Evolutionary conservation across 805 yeast species (phyloP).

Genomic region (Kluyveromyces siamensis): DNA sequence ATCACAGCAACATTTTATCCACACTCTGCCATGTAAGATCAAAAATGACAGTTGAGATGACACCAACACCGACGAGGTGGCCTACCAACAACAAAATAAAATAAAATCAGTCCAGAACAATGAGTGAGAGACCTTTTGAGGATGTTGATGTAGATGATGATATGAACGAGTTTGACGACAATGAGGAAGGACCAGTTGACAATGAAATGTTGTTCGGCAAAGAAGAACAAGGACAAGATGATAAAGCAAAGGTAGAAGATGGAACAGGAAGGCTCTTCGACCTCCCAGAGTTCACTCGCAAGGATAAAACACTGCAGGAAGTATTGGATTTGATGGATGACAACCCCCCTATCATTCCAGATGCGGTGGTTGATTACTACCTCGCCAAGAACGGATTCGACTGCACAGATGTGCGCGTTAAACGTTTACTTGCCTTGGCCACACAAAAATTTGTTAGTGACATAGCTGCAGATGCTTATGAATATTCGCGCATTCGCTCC

Average conservation of each 20-base stretch:
- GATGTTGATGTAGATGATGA: constrained; percentile 18
- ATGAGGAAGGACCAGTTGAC: constrained; percentile 25
- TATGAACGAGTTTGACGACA: constrained; percentile 29
- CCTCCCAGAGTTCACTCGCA: constrained; percentile 60
- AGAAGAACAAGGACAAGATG: constrained; percentile 10
- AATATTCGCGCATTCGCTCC: constrained; percentile 87
- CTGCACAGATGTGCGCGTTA: constrained; percentile 66
- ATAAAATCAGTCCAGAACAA: neutral
- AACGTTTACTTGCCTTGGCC: constrained; percentile 82
- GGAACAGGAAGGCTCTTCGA: constrained; percentile 33
- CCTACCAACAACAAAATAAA: neutral
- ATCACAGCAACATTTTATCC: neutral
- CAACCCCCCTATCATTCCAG: constrained; percentile 92
- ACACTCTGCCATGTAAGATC: no score
- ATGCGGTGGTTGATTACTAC: constrained; percentile 91
- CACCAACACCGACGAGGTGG: neutral
- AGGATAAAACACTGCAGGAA: constrained; percentile 77
- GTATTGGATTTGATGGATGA: constrained; percentile 85
- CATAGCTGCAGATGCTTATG: constrained; percentile 94
- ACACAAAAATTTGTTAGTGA: constrained; percentile 94
- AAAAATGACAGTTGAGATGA: no score
- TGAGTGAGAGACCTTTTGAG: constrained; percentile 2
- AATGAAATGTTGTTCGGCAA: constrained; percentile 13
- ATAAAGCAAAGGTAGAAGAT: constrained; percentile 21
- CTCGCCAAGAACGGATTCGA: constrained; percentile 78